phyloP scores from a whole-genome alignment of 2,329 filamentous ascomycete species.

The Cladophialophora chaetospira region DNA sequence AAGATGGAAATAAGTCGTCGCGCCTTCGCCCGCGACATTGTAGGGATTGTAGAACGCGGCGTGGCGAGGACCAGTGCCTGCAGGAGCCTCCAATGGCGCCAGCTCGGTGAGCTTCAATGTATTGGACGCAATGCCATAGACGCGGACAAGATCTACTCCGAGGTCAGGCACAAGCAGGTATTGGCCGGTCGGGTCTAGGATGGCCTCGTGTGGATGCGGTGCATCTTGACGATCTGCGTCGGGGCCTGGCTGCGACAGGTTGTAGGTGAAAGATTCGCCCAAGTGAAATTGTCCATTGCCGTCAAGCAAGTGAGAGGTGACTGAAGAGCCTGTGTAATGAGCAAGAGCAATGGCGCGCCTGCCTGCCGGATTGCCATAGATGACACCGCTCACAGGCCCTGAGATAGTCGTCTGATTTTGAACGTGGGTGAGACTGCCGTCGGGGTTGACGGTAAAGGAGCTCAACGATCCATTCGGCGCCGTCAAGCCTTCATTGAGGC shows the following conservation, averaged over 20 bases:
- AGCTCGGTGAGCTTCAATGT: slow-evolving; percentile 3
- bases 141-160: slow-evolving; percentile 3
- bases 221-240: slow-evolving; percentile 4
- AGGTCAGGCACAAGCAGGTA: slow-evolving; percentile 5
- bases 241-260: background rate
- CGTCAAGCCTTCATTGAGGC: slow-evolving; percentile 10
- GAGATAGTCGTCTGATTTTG: slow-evolving; percentile 3
- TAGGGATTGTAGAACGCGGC: slow-evolving; percentile 8
- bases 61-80: slow-evolving; percentile 3
- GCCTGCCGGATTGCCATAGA: slow-evolving; percentile 2
- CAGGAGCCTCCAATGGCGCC: slow-evolving; percentile 1
- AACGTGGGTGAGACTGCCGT: slow-evolving; percentile 1
- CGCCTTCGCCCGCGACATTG: background rate
- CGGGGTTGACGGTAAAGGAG: slow-evolving; percentile 3
- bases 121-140: background rate
- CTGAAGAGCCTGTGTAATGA: slow-evolving; percentile 4
- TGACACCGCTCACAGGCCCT: background rate
- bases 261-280: background rate
- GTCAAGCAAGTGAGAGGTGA: slow-evolving; percentile 1
- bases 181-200: slow-evolving; percentile 8
- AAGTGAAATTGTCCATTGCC: background rate
- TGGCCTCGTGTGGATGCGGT: slow-evolving; percentile 6
- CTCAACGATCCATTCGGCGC: slow-evolving; percentile 7
- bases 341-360: slow-evolving; percentile 1
- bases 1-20: background rate